phyloP scores from a whole-genome alignment of 352 stramenopile species.

The Phytophthora cactorum region DNA sequence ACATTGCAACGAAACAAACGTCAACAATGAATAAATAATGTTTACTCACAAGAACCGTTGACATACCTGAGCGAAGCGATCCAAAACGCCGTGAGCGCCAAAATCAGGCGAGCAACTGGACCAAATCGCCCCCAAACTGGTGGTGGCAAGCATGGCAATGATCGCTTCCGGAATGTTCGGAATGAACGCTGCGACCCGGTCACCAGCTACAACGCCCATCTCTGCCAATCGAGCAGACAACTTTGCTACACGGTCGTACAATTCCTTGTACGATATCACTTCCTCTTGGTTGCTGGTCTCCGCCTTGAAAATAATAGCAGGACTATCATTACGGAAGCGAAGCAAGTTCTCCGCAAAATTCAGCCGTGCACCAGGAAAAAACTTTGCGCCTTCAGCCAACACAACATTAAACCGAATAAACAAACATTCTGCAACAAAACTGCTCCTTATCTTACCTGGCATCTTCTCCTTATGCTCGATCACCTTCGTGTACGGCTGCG shows the following conservation, averaged over 20 bases:
- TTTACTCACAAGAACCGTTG: neutral
- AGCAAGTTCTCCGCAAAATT: slow-evolving; percentile 85
- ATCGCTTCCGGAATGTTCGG: slow-evolving; percentile 59
- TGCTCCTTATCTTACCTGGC: slow-evolving; percentile 27
- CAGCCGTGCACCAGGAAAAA: slow-evolving; percentile 67
- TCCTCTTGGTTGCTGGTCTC: slow-evolving; percentile 69
- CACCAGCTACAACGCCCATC: neutral
- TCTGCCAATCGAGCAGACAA: slow-evolving; percentile 48
- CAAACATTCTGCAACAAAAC: neutral
- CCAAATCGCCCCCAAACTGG: slow-evolving; percentile 72
- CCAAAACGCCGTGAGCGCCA: slow-evolving; percentile 79
- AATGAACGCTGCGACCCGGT: neutral
- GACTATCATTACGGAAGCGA: slow-evolving; percentile 72
- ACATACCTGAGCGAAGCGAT: slow-evolving; percentile 75
- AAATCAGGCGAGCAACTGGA: slow-evolving; percentile 90
- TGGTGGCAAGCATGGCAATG: slow-evolving; percentile 76
- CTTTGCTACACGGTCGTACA: slow-evolving; percentile 64
- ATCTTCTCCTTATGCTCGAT: slow-evolving; percentile 73
- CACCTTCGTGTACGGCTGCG: slow-evolving; percentile 53
- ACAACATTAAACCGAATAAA: neutral
- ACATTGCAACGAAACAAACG: neutral
- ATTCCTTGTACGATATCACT: slow-evolving; percentile 66
- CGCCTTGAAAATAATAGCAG: slow-evolving; percentile 77
- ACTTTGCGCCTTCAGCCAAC: slow-evolving; percentile 52
- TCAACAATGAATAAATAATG: slow-evolving; percentile 11